Evolutionary conservation across 2,329 filamentous ascomycete species (phyloP).

Genomic region (Ophiostoma perfectum): DNA sequence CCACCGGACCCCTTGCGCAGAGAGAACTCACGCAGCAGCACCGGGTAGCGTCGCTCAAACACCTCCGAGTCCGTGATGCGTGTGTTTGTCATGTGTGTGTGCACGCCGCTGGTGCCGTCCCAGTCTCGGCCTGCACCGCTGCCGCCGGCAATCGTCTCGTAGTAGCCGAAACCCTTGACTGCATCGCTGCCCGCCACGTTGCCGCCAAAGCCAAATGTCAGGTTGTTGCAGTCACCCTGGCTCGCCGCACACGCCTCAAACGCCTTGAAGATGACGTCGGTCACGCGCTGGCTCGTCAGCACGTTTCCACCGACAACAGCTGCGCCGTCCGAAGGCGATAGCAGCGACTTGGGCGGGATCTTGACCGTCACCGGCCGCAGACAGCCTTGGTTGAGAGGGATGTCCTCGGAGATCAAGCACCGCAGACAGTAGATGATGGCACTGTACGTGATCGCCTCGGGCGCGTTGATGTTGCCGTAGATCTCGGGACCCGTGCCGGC

Average conservation of each 20-base stretch:
- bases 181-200: constrained; percentile 52
- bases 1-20: constrained; percentile 33
- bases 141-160: constrained; percentile 34
- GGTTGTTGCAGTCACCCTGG: constrained; percentile 78
- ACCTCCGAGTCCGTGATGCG: constrained; percentile 33
- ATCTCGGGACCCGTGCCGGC: constrained; percentile 69
- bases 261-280: constrained; percentile 74
- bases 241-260: constrained; percentile 73
- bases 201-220: constrained; percentile 77
- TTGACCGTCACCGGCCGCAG: constrained; percentile 68
- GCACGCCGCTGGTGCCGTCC: constrained; percentile 31
- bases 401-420: constrained; percentile 72
- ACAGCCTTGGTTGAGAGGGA: constrained; percentile 83
- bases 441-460: constrained; percentile 68
- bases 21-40: constrained; percentile 32
- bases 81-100: constrained; percentile 33
- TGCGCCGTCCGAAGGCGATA: constrained; percentile 68
- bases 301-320: constrained; percentile 83
- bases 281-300: constrained; percentile 72
- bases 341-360: constrained; percentile 66
- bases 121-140: constrained; percentile 32
- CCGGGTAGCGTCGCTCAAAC: constrained; percentile 35
- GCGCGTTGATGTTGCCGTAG: constrained; percentile 71
- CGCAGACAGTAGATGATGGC: constrained; percentile 84
- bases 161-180: constrained; percentile 72